These are phyloP conservation scores for Penicillium macrosclerotiorum DNA, from an alignment of 495 filamentous ascomycete species.

Conservation along the genomic window DNA sequence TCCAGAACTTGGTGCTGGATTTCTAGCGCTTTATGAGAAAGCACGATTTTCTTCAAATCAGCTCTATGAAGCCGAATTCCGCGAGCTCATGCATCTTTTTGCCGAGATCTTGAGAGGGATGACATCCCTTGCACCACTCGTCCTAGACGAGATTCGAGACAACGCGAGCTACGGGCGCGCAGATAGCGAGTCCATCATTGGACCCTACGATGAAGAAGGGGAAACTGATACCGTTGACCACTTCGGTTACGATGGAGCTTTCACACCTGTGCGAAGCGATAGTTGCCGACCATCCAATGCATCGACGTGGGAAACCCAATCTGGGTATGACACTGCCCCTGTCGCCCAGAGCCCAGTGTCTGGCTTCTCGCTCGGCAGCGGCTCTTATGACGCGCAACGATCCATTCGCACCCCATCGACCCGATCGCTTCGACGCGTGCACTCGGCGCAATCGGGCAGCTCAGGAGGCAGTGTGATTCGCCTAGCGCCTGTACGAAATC, in stretches of 20 bases:
- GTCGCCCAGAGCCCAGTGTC: constrained; percentile 21
- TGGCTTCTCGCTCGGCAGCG: constrained; percentile 6
- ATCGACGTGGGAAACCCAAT: constrained; percentile 32
- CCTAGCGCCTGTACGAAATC: constrained; percentile 34
- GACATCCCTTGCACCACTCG: constrained; percentile 55
- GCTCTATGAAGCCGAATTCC: constrained; percentile 67
- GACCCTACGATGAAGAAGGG: constrained; percentile 47
- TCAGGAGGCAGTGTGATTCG: constrained; percentile 48
- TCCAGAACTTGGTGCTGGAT: constrained; percentile 54
- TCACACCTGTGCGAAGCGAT: constrained; percentile 25
- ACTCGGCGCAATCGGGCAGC: constrained; percentile 36
- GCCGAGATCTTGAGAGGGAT: constrained; percentile 77
- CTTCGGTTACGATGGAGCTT: constrained; percentile 19
- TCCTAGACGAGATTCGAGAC: constrained; percentile 42
- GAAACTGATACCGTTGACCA: constrained; percentile 42
- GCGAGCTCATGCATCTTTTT: constrained; percentile 83
- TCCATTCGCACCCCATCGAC: constrained; percentile 33
- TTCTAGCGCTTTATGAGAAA: constrained; percentile 74
- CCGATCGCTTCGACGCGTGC: constrained; percentile 34
- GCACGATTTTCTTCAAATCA: constrained; percentile 71
- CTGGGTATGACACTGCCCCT: constrained; percentile 31
- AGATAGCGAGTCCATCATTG: constrained; percentile 41
- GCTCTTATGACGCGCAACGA: constrained; percentile 4
- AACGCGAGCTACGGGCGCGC: constrained; percentile 25
- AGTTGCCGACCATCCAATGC: constrained; percentile 32